A percentile compares a stretch with the other conserved stretches of the same genome.
Conservation (phyloP, 1,139 yeast species). For the Blastobotrys petasosporus region DNA sequence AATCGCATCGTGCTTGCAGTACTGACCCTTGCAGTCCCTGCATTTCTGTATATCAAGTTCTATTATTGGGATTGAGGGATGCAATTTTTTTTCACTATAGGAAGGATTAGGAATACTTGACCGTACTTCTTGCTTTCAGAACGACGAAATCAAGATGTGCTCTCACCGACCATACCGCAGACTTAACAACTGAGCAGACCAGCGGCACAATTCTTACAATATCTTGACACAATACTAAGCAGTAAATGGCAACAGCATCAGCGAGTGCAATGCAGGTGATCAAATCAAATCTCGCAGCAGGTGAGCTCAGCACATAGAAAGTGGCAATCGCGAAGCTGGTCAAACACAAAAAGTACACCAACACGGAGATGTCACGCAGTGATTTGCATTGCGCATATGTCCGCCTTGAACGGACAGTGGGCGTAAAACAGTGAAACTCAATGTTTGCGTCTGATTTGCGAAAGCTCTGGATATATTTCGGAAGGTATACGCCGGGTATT, state of each 20-base stretch:
- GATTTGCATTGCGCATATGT: slow-evolving; percentile 17
- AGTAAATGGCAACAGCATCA: slow-evolving; percentile 22
- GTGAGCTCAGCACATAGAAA: slow-evolving; percentile 14
- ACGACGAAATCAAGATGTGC: neutral
- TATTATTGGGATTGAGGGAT: slow-evolving; percentile 17
- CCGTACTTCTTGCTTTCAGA: neutral
- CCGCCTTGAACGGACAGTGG: slow-evolving; percentile 13
- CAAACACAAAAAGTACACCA: slow-evolving; percentile 17
- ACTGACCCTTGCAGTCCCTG: slow-evolving; percentile 20
- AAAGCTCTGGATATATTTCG: slow-evolving; percentile 2
- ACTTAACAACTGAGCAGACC: neutral
- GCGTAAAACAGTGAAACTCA: slow-evolving; percentile 15
- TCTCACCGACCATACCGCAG: neutral
- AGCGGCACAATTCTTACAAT: slow-evolving; percentile 14
- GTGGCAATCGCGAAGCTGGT: slow-evolving; percentile 15
- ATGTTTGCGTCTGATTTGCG: slow-evolving; percentile 4
- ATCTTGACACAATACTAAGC: slow-evolving; percentile 21
- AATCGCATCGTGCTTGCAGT: slow-evolving; percentile 21
- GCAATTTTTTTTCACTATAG: too few relatives aligned
- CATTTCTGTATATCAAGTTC: slow-evolving; percentile 19
- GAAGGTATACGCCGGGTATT: slow-evolving; percentile 3
- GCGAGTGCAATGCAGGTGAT: slow-evolving; percentile 21
- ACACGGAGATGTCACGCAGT: slow-evolving; percentile 16
- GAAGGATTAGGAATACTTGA: neutral
- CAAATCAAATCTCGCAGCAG: slow-evolving; percentile 18